Evolutionary conservation across 2,329 filamentous ascomycete genomes (phyloP), one percentile per base, ranked within the genome.

Genomic region (Penicillium sp.): DNA sequence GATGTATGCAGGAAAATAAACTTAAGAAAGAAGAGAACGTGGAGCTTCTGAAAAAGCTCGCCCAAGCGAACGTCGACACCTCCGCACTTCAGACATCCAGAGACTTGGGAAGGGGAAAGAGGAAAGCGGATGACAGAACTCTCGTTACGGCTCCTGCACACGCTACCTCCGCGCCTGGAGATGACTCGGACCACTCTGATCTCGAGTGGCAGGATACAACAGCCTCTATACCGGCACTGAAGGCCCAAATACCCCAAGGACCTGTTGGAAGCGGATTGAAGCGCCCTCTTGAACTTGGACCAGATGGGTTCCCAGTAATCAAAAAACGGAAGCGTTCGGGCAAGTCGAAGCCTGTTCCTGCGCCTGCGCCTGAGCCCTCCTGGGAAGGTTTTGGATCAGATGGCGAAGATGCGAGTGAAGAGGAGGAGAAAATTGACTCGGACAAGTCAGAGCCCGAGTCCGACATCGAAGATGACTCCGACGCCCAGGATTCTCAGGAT

Each of bases 11-110:
- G 83, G 93, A 98, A 71, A 95, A 85, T 60, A 99, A 99, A 83
- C 82, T 99, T 49, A 91, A 89, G 76, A 97, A 96, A 76, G 95
- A 99, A 73, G 94, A 98, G 76, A 96, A 92, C 71, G 83, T 91
- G 30, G 90, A 88, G 59, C 81, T 99, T 33, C 83, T 98, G 69
- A 90, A 91, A 73, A 93, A 95, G 74, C 83, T 99, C 28, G 91
- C 91, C 19, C 83, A 87, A 62, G 84, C 87, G 57, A 93, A 90
- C 71, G 85, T 95, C 67, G 93, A 98, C 73, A 96, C 92, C 1
- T 91, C 85, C 63, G 80, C 92, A 22, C 89, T 96, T 63, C 84
- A 87, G 60, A 97, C 92, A 74, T 91, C 89, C 55, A 91, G 87
- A 67, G 87, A 87, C 59, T 79, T 98, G 8, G 93, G 93, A 0